These are phyloP conservation scores for Fusarium begoniae DNA, from an alignment of 2,329 filamentous ascomycete genomes.

Conservation along the genomic window DNA sequence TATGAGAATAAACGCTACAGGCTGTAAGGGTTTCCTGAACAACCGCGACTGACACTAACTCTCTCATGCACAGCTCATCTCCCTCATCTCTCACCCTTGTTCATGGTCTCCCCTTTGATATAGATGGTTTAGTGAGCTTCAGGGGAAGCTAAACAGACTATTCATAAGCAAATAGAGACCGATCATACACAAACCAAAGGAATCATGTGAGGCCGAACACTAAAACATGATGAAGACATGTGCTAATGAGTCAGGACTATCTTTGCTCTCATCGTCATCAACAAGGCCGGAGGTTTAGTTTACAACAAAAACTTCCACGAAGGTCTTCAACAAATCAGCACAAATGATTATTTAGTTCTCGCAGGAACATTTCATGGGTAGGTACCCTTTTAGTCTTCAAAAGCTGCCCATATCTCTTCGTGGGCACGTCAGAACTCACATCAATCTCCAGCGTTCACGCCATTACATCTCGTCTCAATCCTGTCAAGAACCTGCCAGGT, in stretches of 20 bases:
- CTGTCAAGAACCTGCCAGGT: constrained; percentile 54
- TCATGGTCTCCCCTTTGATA: constrained; percentile 32
- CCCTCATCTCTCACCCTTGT: constrained; percentile 23
- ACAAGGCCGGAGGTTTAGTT: constrained; percentile 96
- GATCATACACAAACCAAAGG: constrained; percentile 5
- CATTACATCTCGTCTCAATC: constrained; percentile 71
- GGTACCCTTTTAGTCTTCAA: constrained; percentile 1
- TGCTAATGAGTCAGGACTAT: constrained; percentile 74
- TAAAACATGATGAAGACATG: neutral
- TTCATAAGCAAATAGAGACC: constrained; percentile 4
- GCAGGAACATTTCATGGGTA: constrained; percentile 97
- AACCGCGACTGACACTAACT: neutral
- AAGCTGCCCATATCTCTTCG: neutral
- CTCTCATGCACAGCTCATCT: constrained; percentile 17
- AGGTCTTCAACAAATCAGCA: constrained; percentile 85
- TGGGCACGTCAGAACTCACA: constrained; percentile 10
- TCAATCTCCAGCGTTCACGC: constrained; percentile 67
- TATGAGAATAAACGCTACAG: neutral
- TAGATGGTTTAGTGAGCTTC: constrained; percentile 38
- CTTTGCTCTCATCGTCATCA: constrained; percentile 95
- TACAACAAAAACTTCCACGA: constrained; percentile 96
- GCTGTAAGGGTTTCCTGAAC: constrained; percentile 1
- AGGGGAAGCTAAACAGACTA: constrained; percentile 17
- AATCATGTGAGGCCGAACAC: constrained; percentile 27
- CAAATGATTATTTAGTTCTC: constrained; percentile 96